Evolutionary conservation across 1,284 basidiomycete genomes (phyloP).

Genomic region (Cryptococcus deneoformans): DNA sequence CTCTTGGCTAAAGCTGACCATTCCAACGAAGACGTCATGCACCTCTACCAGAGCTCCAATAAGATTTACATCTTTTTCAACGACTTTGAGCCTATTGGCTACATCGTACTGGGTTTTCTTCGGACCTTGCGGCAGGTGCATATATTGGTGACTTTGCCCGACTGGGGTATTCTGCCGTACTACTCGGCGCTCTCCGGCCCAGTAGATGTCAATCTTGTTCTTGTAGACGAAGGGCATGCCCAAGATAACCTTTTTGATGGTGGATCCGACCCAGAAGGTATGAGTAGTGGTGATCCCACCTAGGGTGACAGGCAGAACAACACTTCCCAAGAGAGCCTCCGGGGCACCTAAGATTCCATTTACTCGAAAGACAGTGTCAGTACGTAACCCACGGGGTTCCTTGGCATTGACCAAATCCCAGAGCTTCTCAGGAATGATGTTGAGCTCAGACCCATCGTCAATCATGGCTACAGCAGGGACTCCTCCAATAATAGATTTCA

Average conservation of each 20-base stretch:
- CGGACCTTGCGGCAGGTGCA: conserved; percentile 4
- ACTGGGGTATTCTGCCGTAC: background rate
- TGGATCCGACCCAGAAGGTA: conserved; percentile 7
- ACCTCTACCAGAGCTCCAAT: too few species aligned
- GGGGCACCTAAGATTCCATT: background rate
- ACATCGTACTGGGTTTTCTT: background rate
- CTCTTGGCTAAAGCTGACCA: too few species aligned
- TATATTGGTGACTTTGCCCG: background rate
- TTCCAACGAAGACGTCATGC: too few species aligned
- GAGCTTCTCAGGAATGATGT: too few species aligned
- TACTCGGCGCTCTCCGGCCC: conserved; percentile 4
- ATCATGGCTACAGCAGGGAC: too few species aligned
- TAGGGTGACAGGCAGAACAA: background rate
- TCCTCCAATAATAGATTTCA: too few species aligned
- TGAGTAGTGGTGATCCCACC: conserved; percentile 1
- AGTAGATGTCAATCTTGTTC: conserved; percentile 3
- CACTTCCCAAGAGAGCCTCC: background rate
- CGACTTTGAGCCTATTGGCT: background rate
- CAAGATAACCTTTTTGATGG: conserved; percentile 4
- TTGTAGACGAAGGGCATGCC: conserved; percentile 9
- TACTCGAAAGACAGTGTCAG: background rate
- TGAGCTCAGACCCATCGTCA: too few species aligned
- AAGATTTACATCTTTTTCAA: background rate
- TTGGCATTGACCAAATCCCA: too few species aligned
- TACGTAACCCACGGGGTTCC: background rate